A percentile compares a stretch with the other conserved stretches of the same genome.
These are phyloP conservation scores for Xylaria arbuscula DNA, from an alignment of 2,329 filamentous ascomycete species.

Conservation along the genomic window DNA sequence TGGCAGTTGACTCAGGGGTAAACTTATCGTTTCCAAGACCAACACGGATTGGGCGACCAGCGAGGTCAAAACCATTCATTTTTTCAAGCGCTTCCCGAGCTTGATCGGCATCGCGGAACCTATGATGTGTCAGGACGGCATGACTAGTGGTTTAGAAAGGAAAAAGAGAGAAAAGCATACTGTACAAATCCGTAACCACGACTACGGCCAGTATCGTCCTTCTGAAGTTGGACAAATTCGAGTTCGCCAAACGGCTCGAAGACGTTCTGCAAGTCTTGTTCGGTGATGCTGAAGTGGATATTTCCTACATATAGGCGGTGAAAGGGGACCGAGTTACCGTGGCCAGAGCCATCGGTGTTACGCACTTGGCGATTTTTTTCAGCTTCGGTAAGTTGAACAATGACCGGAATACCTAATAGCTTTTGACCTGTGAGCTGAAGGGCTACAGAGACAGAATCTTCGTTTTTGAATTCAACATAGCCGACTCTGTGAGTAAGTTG, in stretches of 20 bases:
- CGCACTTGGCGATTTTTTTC: constrained; percentile 99
- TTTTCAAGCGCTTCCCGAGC: constrained; percentile 96
- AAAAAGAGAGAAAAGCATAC: constrained; percentile 67
- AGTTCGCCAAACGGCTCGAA: constrained; percentile 98
- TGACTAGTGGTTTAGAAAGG: neutral
- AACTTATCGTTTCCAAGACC: constrained; percentile 99
- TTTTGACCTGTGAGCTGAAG: constrained; percentile 99
- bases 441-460: constrained; percentile 92
- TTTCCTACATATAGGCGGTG: constrained; percentile 99
- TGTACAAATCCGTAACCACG: constrained; percentile 98
- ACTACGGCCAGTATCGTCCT: constrained; percentile 90
- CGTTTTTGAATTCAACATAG: constrained; percentile 98
- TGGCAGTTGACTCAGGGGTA: constrained; percentile 94
- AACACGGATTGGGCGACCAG: constrained; percentile 95
- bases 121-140: constrained; percentile 57
- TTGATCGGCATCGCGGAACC: constrained; percentile 88
- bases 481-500: constrained; percentile 75
- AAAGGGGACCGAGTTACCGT: constrained; percentile 89
- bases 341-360: constrained; percentile 74
- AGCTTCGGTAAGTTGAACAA: constrained; percentile 97
- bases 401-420: constrained; percentile 97
- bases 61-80: constrained; percentile 99
- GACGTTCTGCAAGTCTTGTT: constrained; percentile 93
- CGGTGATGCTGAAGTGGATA: constrained; percentile 99
- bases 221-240: constrained; percentile 97